Evolutionary conservation across 192 early-diverging fungal species (phyloP), one percentile per base, ranked within the genome.

Genomic region (Coemansia aciculifera): DNA sequence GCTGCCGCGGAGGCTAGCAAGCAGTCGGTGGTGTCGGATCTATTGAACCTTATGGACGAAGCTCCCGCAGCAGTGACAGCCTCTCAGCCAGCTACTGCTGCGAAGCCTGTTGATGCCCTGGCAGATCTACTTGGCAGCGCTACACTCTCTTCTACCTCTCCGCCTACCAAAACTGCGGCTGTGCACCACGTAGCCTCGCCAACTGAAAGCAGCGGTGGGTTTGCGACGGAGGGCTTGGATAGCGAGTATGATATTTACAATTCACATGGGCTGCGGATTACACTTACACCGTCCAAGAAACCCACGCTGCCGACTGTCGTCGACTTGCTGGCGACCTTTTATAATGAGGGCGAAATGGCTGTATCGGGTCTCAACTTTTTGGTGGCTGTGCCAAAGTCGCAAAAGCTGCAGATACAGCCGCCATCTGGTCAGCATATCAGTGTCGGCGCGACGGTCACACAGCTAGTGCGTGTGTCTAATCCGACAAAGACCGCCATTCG

Each of bases 321-420:
- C 46, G 86, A 86, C 49, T 83, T 96, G 39, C 84, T 84, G 6
- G 88, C 90, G 5, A 86, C 83, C 4, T 94, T 95, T 77, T 69
- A 77, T 40, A 96, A 93, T 67, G 59, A 81, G 17, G 85, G 86
- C 42, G 85, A 84, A 7, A 32, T 69, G 3, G 80, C 96, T 38
- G 42, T 84, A 3, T 81, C 77, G 19, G 88, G 87, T 23, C 61
- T 98, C 24, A 85, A 86, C 56, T 92, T 99, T 72, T 87, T 94
- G 77, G 96, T 95, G 12, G 98, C 98, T 0, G 97, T 99, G 13
- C 95, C 95, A 24, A 95, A 94, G 84, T 91, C 90, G 44, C 89
- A 97, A 64, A 90, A 91, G 78, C 84, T 98, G 57, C 89, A 90
- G 68, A 93, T 98, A 86, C 84, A 87, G 31, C 88, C 95, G 29